Conservation (phyloP, 805 yeast genomes). For the Ogataea angusta region DNA sequence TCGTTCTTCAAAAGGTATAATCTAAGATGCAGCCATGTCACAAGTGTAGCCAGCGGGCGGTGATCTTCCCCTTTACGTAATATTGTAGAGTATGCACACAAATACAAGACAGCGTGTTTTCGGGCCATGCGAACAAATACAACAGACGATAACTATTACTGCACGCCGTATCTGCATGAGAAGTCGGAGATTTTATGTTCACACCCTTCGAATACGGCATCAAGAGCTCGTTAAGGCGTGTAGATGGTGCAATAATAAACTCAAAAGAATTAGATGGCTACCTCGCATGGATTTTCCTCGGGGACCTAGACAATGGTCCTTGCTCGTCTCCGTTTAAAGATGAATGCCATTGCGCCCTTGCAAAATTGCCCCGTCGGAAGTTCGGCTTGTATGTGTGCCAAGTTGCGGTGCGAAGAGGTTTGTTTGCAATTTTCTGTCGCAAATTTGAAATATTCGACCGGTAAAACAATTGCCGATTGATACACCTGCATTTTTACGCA, state of each 20-base stretch:
- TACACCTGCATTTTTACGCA: slow-evolving; percentile 1
- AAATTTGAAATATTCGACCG: neutral
- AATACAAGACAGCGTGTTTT: neutral
- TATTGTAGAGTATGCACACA: neutral
- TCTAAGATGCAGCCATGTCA: neutral
- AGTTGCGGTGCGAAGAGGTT: neutral
- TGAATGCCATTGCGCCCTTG: too few relatives aligned
- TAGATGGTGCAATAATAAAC: neutral
- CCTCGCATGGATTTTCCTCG: neutral
- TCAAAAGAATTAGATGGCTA: neutral
- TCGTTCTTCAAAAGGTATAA: neutral
- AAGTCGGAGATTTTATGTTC: neutral
- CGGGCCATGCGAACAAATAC: neutral
- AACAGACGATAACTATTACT: neutral
- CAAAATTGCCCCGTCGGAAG: too few relatives aligned
- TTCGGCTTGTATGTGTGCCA: neutral
- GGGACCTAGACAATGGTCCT: neutral
- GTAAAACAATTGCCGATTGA: neutral
- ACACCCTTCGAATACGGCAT: neutral
- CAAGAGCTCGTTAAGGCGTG: slow-evolving; percentile 2
- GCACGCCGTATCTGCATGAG: neutral
- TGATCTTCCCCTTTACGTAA: neutral
- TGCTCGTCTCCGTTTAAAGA: too few relatives aligned
- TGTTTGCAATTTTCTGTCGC: neutral
- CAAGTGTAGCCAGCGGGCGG: neutral